Conservation (phyloP, 495 filamentous ascomycete species). For the Xylaria sp. region DNA sequence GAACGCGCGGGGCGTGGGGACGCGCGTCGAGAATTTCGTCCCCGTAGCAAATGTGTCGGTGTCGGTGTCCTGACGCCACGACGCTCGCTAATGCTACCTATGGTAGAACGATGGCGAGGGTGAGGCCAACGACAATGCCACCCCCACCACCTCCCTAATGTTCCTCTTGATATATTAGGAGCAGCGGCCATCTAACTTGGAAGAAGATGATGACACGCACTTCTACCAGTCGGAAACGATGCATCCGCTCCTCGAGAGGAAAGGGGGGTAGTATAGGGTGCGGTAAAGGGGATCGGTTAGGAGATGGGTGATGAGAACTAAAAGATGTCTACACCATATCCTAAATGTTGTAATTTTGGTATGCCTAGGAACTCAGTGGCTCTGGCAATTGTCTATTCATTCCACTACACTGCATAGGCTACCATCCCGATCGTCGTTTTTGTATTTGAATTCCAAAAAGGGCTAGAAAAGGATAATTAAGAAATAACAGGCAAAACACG, state of each 20-base stretch:
- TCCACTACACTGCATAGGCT: not conserved
- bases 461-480: not conserved
- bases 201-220: too few species aligned
- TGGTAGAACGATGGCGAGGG: not conserved
- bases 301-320: not conserved
- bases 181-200: too few species aligned
- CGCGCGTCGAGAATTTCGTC: constrained; percentile 73
- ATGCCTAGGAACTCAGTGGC: not conserved
- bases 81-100: too few species aligned
- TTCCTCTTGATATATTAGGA: too few species aligned
- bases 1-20: constrained; percentile 74
- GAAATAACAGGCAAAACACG: not conserved
- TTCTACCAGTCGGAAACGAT: not conserved
- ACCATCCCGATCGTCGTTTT: not conserved
- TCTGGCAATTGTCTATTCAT: not conserved
- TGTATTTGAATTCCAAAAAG: not conserved
- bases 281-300: too few species aligned
- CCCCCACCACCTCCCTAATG: not conserved
- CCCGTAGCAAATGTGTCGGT: too few species aligned
- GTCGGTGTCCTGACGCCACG: too few species aligned
- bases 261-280: not conserved
- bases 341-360: not conserved
- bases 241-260: too few species aligned
- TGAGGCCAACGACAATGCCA: not conserved
- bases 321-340: not conserved